Evolutionary conservation across 768 basidiomycete genomes (phyloP).

Genomic region (Tricholoma bakamatsutake): DNA sequence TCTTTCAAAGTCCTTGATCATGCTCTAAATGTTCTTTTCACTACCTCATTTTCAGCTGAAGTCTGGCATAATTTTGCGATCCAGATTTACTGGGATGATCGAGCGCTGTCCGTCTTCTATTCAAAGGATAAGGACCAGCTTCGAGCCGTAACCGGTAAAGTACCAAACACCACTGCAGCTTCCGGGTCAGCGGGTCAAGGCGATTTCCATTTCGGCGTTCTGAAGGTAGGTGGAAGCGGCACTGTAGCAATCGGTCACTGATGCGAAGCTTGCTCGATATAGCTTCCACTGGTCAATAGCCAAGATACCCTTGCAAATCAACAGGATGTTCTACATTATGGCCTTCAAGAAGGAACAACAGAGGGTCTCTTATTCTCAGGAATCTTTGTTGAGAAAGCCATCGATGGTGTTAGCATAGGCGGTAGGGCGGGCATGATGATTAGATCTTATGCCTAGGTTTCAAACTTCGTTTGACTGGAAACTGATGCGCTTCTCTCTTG

Average conservation of each 20-base stretch:
- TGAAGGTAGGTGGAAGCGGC: slow-evolving; percentile 39
- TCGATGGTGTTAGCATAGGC: slow-evolving; percentile 33
- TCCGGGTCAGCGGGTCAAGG: slow-evolving; percentile 43
- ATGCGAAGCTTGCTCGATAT: background rate
- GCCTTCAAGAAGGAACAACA: slow-evolving; percentile 50
- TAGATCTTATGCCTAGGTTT: too few species aligned
- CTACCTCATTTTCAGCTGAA: slow-evolving; percentile 33
- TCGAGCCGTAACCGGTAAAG: slow-evolving; percentile 33
- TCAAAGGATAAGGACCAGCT: slow-evolving; percentile 37
- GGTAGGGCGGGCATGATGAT: slow-evolving; percentile 21
- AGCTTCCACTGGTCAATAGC: slow-evolving; percentile 51
- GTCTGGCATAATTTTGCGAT: slow-evolving; percentile 60
- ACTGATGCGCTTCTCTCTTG: too few species aligned
- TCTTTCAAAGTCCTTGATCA: slow-evolving; percentile 54
- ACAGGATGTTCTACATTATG: slow-evolving; percentile 51
- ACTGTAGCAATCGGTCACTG: background rate
- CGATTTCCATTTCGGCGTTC: slow-evolving; percentile 55
- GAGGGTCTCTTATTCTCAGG: slow-evolving; percentile 56
- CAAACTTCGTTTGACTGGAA: too few species aligned
- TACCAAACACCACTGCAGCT: slow-evolving; percentile 34
- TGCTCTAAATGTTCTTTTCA: slow-evolving; percentile 43
- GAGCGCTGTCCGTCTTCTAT: slow-evolving; percentile 46
- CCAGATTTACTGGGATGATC: slow-evolving; percentile 48
- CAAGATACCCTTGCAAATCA: slow-evolving; percentile 40
- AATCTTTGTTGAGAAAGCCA: slow-evolving; percentile 44